Conservation (phyloP, 2,329 filamentous ascomycete genomes). For the Malbranchea cinnamomea region DNA sequence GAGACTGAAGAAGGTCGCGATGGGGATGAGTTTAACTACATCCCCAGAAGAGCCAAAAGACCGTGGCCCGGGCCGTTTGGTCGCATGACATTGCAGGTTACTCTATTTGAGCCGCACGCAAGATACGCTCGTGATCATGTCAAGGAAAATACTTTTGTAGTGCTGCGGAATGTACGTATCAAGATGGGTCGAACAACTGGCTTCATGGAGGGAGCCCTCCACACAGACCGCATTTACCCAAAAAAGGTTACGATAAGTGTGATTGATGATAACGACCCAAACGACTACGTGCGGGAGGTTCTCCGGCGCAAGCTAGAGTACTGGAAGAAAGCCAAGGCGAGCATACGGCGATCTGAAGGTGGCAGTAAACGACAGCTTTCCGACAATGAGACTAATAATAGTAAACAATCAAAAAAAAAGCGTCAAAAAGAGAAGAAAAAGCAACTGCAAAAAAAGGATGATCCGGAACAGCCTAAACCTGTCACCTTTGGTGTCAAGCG, state of each 20-base stretch:
- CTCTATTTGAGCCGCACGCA: conserved; percentile 55
- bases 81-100: conserved; percentile 54
- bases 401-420: conserved; percentile 21
- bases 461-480: conserved; percentile 1
- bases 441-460: conserved; percentile 13
- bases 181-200: conserved; percentile 38
- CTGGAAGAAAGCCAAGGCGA: conserved; percentile 32
- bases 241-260: conserved; percentile 44
- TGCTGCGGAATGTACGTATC: conserved; percentile 57
- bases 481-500: conserved; percentile 9
- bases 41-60: conserved; percentile 16
- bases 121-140: conserved; percentile 41
- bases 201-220: conserved; percentile 58
- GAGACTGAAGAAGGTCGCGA: conserved; percentile 25
- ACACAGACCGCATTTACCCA: conserved; percentile 40
- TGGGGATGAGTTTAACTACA: conserved; percentile 44
- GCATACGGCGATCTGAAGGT: conserved; percentile 23
- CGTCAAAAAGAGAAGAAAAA: conserved; percentile 15
- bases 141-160: conserved; percentile 45
- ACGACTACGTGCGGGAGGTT: conserved; percentile 37
- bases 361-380: conserved; percentile 12
- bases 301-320: conserved; percentile 52
- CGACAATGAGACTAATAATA: conserved; percentile 5
- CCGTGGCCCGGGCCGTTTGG: conserved; percentile 63
- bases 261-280: conserved; percentile 33